Percentiles rank a stretch among this genome's conserved stretches.
Evolutionary conservation across 2,329 filamentous ascomycete genomes (phyloP).

Genomic region (Ceratocystiopsis sp.): DNA sequence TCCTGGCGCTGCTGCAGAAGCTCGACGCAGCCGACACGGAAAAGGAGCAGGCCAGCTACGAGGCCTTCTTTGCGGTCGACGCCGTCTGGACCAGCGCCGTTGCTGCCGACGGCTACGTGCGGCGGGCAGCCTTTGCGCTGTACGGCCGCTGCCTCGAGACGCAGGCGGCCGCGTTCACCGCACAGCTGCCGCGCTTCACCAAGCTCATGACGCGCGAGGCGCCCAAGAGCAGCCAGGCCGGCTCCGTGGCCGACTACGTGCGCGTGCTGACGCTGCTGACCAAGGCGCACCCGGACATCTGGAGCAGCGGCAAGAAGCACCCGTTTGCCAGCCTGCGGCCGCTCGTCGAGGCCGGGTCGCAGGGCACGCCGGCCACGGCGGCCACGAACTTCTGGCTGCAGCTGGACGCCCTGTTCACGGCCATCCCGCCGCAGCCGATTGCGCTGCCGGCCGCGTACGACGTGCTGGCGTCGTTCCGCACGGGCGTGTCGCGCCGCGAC

Average conservation of each 20-base stretch:
- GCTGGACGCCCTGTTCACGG: conserved; percentile 43
- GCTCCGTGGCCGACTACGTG: conserved; percentile 57
- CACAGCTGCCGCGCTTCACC: conserved; percentile 32
- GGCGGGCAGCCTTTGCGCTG: conserved; percentile 34
- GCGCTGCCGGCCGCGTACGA: conserved; percentile 34
- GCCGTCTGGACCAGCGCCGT: conserved; percentile 50
- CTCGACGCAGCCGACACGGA: conserved; percentile 38
- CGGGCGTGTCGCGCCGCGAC: conserved; percentile 55
- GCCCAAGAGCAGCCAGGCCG: conserved; percentile 52
- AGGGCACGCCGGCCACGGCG: conserved; percentile 35
- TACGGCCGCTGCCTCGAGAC: conserved; percentile 30
- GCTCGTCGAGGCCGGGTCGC: conserved; percentile 71
- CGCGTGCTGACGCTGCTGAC: conserved; percentile 52
- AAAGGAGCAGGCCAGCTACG: conserved; percentile 48
- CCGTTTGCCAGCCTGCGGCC: conserved; percentile 41
- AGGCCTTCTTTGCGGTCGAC: conserved; percentile 48
- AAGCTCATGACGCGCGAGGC: conserved; percentile 54
- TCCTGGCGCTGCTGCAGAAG: conserved; percentile 33
- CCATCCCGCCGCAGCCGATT: conserved; percentile 33
- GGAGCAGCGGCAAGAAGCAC: conserved; percentile 46
- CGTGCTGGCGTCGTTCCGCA: conserved; percentile 49
- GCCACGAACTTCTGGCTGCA: conserved; percentile 54
- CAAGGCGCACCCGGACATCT: conserved; percentile 46
- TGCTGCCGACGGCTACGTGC: conserved; percentile 37
- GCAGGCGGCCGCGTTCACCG: conserved; percentile 27